A percentile compares a stretch with the other conserved stretches of the same genome.
These are phyloP conservation scores for Diplogelasinospora grovesii DNA, from an alignment of 495 filamentous ascomycete genomes.

Conservation along the genomic window DNA sequence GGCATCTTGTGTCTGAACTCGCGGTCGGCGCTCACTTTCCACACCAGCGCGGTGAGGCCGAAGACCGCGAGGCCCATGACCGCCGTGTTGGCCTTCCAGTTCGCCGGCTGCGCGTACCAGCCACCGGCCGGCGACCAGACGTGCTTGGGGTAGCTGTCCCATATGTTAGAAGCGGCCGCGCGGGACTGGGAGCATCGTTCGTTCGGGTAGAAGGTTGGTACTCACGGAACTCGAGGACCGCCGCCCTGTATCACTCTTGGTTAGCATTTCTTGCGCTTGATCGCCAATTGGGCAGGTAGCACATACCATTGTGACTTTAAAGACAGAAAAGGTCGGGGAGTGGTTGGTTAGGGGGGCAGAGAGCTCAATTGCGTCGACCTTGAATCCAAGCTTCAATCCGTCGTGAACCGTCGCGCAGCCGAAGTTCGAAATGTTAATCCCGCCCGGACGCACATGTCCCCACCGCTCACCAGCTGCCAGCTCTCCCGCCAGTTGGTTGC, in stretches of 20 bases:
- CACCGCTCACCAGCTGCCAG: no score
- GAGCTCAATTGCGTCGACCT: conserved; percentile 9
- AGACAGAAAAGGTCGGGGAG: no score
- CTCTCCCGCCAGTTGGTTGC: conserved; percentile 1
- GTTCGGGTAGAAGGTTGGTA: conserved; percentile 15
- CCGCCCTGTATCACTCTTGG: conserved; percentile 48
- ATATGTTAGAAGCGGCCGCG: conserved; percentile 7
- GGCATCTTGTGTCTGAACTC: conserved; percentile 81
- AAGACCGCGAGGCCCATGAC: conserved; percentile 65
- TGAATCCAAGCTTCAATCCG: conserved; percentile 1
- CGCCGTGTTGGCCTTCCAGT: conserved; percentile 95
- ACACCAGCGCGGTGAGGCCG: conserved; percentile 66
- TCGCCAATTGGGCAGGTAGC: conserved; percentile 1
- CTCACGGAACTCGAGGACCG: conserved; percentile 88
- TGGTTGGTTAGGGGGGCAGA: conserved; percentile 3
- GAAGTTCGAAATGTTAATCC: no score
- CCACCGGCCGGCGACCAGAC: conserved; percentile 98
- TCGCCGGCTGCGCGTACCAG: conserved; percentile 89
- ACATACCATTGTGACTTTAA: conserved; percentile 27
- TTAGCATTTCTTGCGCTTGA: conserved; percentile 27
- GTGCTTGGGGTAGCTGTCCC: conserved; percentile 86
- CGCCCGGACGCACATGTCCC: no score
- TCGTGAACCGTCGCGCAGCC: no score
- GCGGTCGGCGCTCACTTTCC: conserved; percentile 74
- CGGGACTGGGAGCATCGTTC: conserved; percentile 7